Percentiles rank a stretch among this genome's conserved stretches.
These are phyloP conservation scores for Astrocystis sublimbata DNA, from an alignment of 495 filamentous ascomycete species.

Conservation along the genomic window DNA sequence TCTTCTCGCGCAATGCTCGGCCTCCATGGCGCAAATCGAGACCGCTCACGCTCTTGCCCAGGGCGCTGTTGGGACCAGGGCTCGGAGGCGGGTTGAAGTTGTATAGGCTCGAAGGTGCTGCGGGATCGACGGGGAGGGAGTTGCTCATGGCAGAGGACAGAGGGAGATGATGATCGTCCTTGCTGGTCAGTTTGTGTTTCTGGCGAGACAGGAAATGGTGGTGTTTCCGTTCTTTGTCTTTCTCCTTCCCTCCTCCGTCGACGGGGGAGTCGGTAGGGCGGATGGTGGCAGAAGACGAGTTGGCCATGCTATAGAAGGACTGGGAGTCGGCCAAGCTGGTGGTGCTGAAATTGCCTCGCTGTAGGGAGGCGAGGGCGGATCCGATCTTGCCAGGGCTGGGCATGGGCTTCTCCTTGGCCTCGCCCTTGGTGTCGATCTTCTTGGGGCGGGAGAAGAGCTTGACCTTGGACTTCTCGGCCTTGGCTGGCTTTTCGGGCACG, in stretches of 20 bases:
- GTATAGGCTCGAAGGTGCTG: constrained; percentile 82
- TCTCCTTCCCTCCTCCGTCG: constrained; percentile 41
- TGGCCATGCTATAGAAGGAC: constrained; percentile 78
- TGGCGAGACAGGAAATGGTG: constrained; percentile 88
- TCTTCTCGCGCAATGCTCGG: constrained; percentile 82
- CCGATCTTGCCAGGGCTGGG: constrained; percentile 83
- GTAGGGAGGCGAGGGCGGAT: constrained; percentile 58
- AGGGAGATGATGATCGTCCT: constrained; percentile 74
- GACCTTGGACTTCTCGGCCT: constrained; percentile 82
- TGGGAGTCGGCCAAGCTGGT: constrained; percentile 73
- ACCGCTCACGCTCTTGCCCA: constrained; percentile 75
- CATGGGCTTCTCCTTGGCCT: constrained; percentile 67
- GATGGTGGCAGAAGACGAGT: constrained; percentile 82
- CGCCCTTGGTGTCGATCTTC: constrained; percentile 74
- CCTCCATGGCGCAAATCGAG: constrained; percentile 85
- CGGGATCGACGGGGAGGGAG: constrained; percentile 81
- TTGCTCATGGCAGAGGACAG: constrained; percentile 90
- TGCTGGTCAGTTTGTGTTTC: constrained; percentile 85
- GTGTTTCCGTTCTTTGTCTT: constrained; percentile 70
- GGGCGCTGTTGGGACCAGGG: constrained; percentile 68
- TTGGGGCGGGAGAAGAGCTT: constrained; percentile 90
- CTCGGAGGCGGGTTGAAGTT: constrained; percentile 66
- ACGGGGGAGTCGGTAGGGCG: constrained; percentile 45
- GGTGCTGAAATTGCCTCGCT: constrained; percentile 73
- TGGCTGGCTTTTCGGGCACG: constrained; percentile 64